Evolutionary conservation across 495 filamentous ascomycete genomes (phyloP).

Genomic region (Penicillium desertorum): DNA sequence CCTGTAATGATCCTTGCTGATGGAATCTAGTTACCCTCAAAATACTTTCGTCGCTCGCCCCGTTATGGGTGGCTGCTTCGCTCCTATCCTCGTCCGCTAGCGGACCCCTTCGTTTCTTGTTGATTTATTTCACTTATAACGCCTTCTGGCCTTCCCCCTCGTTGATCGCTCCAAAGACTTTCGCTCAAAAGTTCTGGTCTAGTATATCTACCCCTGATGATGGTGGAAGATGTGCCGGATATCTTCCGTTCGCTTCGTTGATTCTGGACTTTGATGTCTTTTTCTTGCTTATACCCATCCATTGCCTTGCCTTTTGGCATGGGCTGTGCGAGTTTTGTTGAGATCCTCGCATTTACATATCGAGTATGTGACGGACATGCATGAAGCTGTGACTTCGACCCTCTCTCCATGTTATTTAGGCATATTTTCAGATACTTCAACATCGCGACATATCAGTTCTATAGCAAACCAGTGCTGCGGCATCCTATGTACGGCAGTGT

Average conservation of each 20-base stretch:
- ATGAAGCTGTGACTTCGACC: background rate
- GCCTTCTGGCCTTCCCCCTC: background rate
- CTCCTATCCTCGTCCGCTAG: constrained; percentile 41
- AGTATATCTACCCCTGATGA: background rate
- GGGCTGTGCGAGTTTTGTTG: background rate
- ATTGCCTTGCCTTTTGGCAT: background rate
- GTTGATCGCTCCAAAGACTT: background rate
- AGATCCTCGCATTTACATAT: background rate
- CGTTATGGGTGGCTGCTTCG: constrained; percentile 55
- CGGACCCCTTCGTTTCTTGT: constrained; percentile 24
- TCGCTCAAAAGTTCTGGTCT: background rate
- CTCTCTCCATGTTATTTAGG: background rate
- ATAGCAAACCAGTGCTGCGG: background rate
- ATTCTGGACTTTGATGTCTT: background rate
- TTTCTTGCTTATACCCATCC: constrained; percentile 20
- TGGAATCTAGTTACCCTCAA: constrained; percentile 30
- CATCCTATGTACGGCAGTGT: no score
- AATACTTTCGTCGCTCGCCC: constrained; percentile 53
- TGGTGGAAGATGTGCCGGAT: constrained; percentile 6
- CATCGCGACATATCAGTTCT: background rate
- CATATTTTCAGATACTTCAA: background rate
- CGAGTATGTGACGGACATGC: no score
- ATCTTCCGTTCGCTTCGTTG: constrained; percentile 3
- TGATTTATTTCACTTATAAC: constrained; percentile 18
- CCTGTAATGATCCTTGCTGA: constrained; percentile 6